Percentiles rank a stretch among this genome's conserved stretches.
These are phyloP conservation scores for Malassezia arunalokei DNA, from an alignment of 1,284 basidiomycete species.

Conservation along the genomic window DNA sequence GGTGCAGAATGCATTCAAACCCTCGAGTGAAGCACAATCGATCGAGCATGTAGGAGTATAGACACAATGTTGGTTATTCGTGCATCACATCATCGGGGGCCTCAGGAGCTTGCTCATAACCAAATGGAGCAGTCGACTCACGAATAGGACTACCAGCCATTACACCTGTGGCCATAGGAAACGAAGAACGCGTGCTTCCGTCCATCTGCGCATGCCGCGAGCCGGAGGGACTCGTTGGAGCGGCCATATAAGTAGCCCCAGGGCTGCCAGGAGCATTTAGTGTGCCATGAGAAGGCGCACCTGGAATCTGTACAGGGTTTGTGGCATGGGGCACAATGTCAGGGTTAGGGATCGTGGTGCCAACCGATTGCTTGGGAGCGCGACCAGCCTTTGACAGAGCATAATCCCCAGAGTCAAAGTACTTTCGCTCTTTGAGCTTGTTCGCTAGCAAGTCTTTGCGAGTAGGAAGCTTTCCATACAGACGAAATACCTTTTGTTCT, in stretches of 20 bases:
- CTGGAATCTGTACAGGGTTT: constrained; percentile 4
- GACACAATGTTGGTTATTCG: background rate
- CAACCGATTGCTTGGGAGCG: constrained; percentile 70
- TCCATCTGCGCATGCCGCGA: background rate
- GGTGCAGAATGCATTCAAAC: background rate
- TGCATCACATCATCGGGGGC: background rate
- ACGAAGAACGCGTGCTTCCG: constrained; percentile 8
- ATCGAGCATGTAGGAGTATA: too few relatives aligned
- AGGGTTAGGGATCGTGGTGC: constrained; percentile 85
- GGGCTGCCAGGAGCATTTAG: background rate
- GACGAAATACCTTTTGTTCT: constrained; percentile 83
- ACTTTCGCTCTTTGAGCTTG: constrained; percentile 96
- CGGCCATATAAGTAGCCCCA: constrained; percentile 5
- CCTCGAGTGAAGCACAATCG: too few relatives aligned
- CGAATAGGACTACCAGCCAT: constrained; percentile 4
- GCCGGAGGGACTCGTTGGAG: constrained; percentile 8
- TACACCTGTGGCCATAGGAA: constrained; percentile 9
- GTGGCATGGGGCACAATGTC: constrained; percentile 52
- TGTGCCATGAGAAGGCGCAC: constrained; percentile 2
- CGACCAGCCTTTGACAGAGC: constrained; percentile 88
- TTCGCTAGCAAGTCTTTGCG: constrained; percentile 84
- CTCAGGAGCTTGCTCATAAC: constrained; percentile 4
- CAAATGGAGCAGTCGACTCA: constrained; percentile 11
- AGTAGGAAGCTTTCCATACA: constrained; percentile 84
- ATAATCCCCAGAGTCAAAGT: constrained; percentile 95